phyloP scores from a whole-genome alignment of 805 yeast species.

The Scheffersomyces stipitis region DNA sequence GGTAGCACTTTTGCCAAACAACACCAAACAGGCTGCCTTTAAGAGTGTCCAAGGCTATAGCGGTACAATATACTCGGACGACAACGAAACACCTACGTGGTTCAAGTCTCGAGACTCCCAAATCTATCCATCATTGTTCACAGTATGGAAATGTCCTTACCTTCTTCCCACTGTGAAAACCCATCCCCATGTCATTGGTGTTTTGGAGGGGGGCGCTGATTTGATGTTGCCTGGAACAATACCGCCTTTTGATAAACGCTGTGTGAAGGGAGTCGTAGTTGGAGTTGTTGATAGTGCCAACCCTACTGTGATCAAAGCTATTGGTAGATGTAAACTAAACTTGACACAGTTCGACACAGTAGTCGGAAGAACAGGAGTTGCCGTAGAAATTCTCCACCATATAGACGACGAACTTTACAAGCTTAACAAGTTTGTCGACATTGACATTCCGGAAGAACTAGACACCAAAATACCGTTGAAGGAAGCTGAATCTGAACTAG shows the following conservation, averaged over 20 bases:
- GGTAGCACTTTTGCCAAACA: conserved; percentile 46
- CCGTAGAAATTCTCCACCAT: conserved; percentile 69
- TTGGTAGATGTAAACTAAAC: conserved; percentile 61
- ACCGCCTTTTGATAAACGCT: conserved; percentile 55
- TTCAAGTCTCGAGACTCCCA: conserved; percentile 57
- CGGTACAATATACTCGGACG: conserved; percentile 68
- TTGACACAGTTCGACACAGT: conserved; percentile 45
- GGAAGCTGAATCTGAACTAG: conserved; percentile 19
- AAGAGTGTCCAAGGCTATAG: conserved; percentile 48
- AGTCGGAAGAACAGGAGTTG: conserved; percentile 72
- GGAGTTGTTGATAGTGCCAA: conserved; percentile 63
- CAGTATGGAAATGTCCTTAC: conserved; percentile 68
- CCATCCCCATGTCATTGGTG: conserved; percentile 69
- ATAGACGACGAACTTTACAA: conserved; percentile 63
- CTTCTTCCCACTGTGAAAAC: conserved; percentile 70
- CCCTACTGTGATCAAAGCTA: conserved; percentile 68
- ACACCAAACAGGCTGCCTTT: conserved; percentile 63
- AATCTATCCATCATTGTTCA: conserved; percentile 68
- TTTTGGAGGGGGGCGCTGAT: conserved; percentile 76
- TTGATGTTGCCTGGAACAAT: conserved; percentile 73
- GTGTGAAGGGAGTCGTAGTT: conserved; percentile 57
- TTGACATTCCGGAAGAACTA: conserved; percentile 26
- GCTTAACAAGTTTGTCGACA: conserved; percentile 47
- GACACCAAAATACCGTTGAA: conserved; percentile 39
- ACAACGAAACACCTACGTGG: conserved; percentile 69